Conservation (phyloP, 139 green algal genomes). For the Tetradesmus obliquus region DNA sequence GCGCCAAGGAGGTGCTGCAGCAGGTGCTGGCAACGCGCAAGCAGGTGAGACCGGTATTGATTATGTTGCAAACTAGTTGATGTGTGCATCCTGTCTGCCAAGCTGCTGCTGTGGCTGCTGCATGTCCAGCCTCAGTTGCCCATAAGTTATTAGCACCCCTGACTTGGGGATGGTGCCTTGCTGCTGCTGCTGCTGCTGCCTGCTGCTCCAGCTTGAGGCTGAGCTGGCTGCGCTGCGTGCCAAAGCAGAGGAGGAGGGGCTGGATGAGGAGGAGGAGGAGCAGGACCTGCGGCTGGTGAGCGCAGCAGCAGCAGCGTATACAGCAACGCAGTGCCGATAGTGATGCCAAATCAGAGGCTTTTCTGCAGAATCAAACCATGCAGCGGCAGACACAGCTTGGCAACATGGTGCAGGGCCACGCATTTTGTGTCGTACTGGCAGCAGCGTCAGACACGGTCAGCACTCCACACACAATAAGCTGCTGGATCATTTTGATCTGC, state of each 20-base stretch:
- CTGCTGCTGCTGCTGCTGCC: neutral
- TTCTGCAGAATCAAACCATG: neutral
- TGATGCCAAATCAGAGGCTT: no score
- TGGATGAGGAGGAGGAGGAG: constrained; percentile 46
- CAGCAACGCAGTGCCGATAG: no score
- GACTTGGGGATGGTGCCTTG: neutral
- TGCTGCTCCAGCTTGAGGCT: constrained; percentile 26
- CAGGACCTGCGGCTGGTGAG: constrained; percentile 34
- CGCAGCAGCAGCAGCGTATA: neutral
- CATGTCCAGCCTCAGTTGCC: neutral
- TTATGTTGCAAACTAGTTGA: neutral
- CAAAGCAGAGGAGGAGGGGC: constrained; percentile 43
- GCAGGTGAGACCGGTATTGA: constrained; percentile 19
- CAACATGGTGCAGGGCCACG: no score
- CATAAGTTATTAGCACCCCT: no score
- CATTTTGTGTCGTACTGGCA: no score
- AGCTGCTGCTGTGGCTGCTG: neutral
- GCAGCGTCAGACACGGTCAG: no score
- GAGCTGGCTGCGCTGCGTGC: constrained; percentile 15
- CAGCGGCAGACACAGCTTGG: neutral
- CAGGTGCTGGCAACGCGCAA: constrained; percentile 47
- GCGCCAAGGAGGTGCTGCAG: constrained; percentile 53
- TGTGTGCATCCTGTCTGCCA: neutral
- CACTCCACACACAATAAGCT: no score
- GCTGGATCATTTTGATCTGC: neutral